phyloP scores from a whole-genome alignment of 2,329 filamentous ascomycete genomes.

The Cladosporium sp. region DNA sequence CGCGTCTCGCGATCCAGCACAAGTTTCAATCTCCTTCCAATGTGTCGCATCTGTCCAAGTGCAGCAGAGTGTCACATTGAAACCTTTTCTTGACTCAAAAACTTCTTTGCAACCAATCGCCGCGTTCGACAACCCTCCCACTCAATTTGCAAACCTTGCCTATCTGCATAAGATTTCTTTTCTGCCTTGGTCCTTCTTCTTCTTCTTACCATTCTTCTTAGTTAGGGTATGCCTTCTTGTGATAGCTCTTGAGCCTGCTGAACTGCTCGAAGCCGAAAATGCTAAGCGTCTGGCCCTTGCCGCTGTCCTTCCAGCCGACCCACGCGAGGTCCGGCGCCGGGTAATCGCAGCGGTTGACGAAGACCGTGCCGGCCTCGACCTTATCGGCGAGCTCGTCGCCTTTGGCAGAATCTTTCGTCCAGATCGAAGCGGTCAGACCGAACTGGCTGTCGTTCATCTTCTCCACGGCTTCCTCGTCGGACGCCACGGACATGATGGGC shows the following conservation, averaged over 20 bases:
- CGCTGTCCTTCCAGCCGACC: conserved; percentile 96
- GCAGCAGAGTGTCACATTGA: conserved; percentile 8
- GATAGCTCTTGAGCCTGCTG: conserved; percentile 92
- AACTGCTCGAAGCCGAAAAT: conserved; percentile 93
- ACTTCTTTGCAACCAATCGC: conserved; percentile 5
- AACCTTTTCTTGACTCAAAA: neutral
- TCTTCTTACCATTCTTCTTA: too few species aligned
- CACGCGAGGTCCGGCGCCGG: conserved; percentile 64
- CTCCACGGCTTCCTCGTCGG: conserved; percentile 73
- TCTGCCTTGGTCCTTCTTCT: too few species aligned
- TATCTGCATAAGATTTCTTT: too few species aligned
- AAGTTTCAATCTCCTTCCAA: conserved; percentile 8
- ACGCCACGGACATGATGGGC: conserved; percentile 79
- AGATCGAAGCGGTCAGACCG: conserved; percentile 92
- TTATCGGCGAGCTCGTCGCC: conserved; percentile 73
- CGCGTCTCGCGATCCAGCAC: conserved; percentile 5
- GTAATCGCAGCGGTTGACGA: conserved; percentile 91
- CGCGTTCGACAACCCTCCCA: conserved; percentile 12
- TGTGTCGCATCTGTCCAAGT: neutral
- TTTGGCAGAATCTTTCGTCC: conserved; percentile 79
- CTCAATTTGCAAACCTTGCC: neutral
- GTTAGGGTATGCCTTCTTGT: conserved; percentile 75
- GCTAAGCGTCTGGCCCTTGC: conserved; percentile 85
- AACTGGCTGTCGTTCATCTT: conserved; percentile 96
- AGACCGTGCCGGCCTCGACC: conserved; percentile 90